Evolutionary conservation across 768 basidiomycete genomes (phyloP).

Genomic region (Mycena floridula): DNA sequence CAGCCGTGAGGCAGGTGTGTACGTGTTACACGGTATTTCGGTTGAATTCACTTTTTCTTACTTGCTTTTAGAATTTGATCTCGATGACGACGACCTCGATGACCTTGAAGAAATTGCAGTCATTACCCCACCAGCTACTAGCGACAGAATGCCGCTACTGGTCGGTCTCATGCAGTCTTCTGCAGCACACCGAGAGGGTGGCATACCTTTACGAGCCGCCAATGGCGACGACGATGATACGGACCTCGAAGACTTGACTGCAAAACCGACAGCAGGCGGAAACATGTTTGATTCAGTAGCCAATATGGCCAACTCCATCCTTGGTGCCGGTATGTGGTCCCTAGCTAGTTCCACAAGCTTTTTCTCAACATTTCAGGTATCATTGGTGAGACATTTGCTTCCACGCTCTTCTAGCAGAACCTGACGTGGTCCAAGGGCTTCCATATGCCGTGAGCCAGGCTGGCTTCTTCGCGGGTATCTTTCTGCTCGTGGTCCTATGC

Average conservation of each 20-base stretch:
- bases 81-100: slow-evolving; percentile 79
- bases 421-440: slow-evolving; percentile 47
- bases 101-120: slow-evolving; percentile 29
- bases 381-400: slow-evolving; percentile 47
- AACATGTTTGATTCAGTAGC: slow-evolving; percentile 75
- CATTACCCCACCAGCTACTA: slow-evolving; percentile 28
- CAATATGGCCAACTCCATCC: slow-evolving; percentile 94
- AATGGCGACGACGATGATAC: slow-evolving; percentile 33
- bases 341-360: slow-evolving; percentile 7
- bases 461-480: slow-evolving; percentile 82
- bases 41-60: slow-evolving; percentile 6
- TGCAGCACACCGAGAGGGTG: slow-evolving; percentile 50
- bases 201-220: slow-evolving; percentile 37
- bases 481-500: slow-evolving; percentile 78
- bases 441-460: slow-evolving; percentile 95
- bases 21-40: slow-evolving; percentile 14
- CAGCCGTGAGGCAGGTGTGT: slow-evolving; percentile 80
- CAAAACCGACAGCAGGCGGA: slow-evolving; percentile 62
- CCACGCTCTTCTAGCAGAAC: not conserved
- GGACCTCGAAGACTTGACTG: slow-evolving; percentile 69
- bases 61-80: slow-evolving; percentile 60
- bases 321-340: slow-evolving; percentile 71
- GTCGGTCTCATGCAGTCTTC: slow-evolving; percentile 72
- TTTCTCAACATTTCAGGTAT: slow-evolving; percentile 41
- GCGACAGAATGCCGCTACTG: slow-evolving; percentile 69